Conservation (phyloP, 192 early-diverging fungal species). For the Coemansia sp. region DNA sequence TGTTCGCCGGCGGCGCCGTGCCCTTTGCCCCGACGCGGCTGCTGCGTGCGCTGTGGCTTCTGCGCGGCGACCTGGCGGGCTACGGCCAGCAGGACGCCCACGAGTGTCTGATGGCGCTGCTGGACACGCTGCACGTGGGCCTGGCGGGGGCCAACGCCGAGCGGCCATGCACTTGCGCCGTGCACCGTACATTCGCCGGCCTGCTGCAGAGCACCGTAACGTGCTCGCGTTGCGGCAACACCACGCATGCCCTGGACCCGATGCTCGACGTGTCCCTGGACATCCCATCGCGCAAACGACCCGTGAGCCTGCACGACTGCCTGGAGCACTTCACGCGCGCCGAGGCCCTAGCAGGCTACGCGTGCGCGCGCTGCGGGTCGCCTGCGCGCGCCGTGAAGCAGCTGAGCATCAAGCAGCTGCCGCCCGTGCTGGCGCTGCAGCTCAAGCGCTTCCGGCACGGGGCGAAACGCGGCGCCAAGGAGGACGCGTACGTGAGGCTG, state of each 20-base stretch:
- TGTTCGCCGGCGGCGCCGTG: slow-evolving; percentile 64
- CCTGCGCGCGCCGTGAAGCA: slow-evolving; percentile 79
- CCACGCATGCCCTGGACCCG: slow-evolving; percentile 80
- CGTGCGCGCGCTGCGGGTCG: slow-evolving; percentile 61
- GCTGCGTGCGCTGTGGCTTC: slow-evolving; percentile 86
- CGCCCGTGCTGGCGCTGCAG: slow-evolving; percentile 88
- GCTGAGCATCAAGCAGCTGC: slow-evolving; percentile 78
- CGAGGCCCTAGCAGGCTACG: slow-evolving; percentile 74
- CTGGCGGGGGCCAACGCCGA: slow-evolving; percentile 20
- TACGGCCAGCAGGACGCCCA: slow-evolving; percentile 97
- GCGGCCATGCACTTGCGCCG: slow-evolving; percentile 71
- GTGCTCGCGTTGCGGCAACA: slow-evolving; percentile 73
- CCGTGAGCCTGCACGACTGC: slow-evolving; percentile 51
- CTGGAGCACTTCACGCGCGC: slow-evolving; percentile 68
- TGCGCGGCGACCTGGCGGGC: slow-evolving; percentile 80
- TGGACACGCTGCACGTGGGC: slow-evolving; percentile 82
- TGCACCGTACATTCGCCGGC: slow-evolving; percentile 90
- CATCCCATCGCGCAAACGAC: slow-evolving; percentile 58
- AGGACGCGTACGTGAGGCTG: slow-evolving; percentile 83
- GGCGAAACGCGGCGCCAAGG: slow-evolving; percentile 56
- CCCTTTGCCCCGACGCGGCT: slow-evolving; percentile 85
- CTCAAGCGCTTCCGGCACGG: slow-evolving; percentile 92
- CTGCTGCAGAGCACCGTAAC: slow-evolving; percentile 88
- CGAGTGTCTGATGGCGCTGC: slow-evolving; percentile 89
- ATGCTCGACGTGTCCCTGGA: slow-evolving; percentile 91